Evolutionary conservation across 768 basidiomycete species (phyloP), one percentile per base, ranked within the genome.

Genomic region (Termitomyces titanicus): DNA sequence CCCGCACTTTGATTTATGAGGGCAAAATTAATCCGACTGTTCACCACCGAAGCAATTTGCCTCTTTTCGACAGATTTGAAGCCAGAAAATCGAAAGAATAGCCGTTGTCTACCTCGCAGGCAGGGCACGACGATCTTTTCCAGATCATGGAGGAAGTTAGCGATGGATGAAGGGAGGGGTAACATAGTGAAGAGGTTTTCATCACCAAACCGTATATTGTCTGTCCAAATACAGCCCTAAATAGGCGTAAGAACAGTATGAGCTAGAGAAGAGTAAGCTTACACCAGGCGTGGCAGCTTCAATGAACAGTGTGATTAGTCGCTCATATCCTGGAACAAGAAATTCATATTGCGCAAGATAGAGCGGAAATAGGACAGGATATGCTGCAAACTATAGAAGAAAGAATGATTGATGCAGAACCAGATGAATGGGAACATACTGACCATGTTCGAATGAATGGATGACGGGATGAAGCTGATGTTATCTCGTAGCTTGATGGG

Each of bases 361-460:
- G 5, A 85, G 63, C 5, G 86, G 86, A n/a, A 88, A 65, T 20
- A 88, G 73, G 31, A 88, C 70, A 3, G 86, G 86, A 58, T 82
- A 84, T 35, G 79, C 83, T 22, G 84, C 77, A 18, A 80, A 70
- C 85, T 85, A 60, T 10, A 35, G 0, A 44, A 35, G 25, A 31
- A 12, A 12, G 34, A 40, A 40, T 33, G 10, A 47, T 20, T 18
- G 25, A 38, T 6, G 18, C 1, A 33, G 13, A n/a, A 20, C 42
- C 9, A 35, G 33, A 50, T 27, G 17, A 33, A 38, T 25, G 56
- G 51, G 50, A 34, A 40, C 62, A 31, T 24, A 64, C 77, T 52
- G 56, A 84, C 85, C 59, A 85, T 61, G 39, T 72, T 73, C 11
- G 70, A 62, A 61, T 74, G 72, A 35, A 84, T 58, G 9, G 79